Base-by-base conservation (phyloP, 768 basidiomycete species). In the Suillus spraguei region DNA sequence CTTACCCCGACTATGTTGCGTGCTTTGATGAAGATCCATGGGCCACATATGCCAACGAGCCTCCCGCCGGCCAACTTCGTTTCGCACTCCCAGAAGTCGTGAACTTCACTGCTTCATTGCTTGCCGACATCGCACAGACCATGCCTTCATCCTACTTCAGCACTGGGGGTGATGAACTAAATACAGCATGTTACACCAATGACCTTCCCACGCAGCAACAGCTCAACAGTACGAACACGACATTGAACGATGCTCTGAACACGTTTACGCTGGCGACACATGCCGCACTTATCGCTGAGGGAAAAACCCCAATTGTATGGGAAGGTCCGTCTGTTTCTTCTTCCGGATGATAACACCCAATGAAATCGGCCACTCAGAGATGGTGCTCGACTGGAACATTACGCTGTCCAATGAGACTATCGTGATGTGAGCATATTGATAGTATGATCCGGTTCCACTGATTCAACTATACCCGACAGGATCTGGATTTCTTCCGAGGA, bases 91-190 rank as follows among this genome's bases (percentile, higher is more conserved):
- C 82, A 0, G 82, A 79, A 2, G 88, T 88, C 9, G 76, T 85
- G 62, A 78, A 84, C 47, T 95, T 92, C 62, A 84, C 87, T 0
- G 71, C 80, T 0, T 74, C 72, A 9, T 69, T 95, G 16, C 74
- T 94, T 68, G 75, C 73, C 0, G 76, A 83, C 0, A 81, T 87
- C 14, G 85, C 88, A 1, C 70, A 75, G 20, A 76, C 80, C 32
- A 71, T 91, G 3, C 83, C 85, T 0, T 85, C 86, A 3, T 79
- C 69, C n/a, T 80, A 91, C 65, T 87, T 95, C 67, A 85, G 85
- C 66, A 91, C 92, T 0, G 94, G 94, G 0, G 94, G 94, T 0
- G 94, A 95, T 66, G 92, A 94, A 68, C 71, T 94, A 64, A 94
- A 94, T 63, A 72, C 74, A 3, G 79, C 79, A 16, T 92, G 91